A percentile compares a stretch with the other conserved stretches of the same genome.
These are phyloP conservation scores for Fusarium sp. DNA, from an alignment of 2,329 filamentous ascomycete genomes.

Conservation along the genomic window DNA sequence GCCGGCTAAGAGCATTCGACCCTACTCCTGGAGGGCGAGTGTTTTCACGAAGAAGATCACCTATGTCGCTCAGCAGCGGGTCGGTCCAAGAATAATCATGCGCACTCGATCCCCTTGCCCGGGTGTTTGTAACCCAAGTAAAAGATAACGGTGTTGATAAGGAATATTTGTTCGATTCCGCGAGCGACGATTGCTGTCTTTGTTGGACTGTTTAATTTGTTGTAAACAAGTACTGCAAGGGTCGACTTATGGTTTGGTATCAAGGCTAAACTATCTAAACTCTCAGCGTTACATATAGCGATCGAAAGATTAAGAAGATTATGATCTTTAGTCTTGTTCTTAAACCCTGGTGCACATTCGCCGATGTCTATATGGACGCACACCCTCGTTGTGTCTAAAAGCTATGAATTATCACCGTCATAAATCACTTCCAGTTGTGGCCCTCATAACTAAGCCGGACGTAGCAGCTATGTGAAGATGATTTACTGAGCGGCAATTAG, in stretches of 20 bases:
- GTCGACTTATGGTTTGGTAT: background rate
- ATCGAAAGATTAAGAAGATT: slow-evolving; percentile 1
- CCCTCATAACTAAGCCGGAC: background rate
- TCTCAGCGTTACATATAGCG: slow-evolving; percentile 21
- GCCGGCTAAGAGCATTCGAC: slow-evolving; percentile 4
- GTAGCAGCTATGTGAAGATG: too few relatives aligned
- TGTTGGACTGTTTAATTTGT: background rate
- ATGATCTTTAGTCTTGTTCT: background rate
- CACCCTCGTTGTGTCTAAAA: background rate
- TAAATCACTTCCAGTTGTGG: background rate
- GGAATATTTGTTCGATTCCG: slow-evolving; percentile 11
- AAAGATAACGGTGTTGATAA: background rate
- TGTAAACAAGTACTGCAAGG: background rate
- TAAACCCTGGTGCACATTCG: background rate
- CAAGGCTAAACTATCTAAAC: background rate
- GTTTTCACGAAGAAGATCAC: background rate
- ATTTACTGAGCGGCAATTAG: slow-evolving; percentile 61
- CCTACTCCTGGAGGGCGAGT: slow-evolving; percentile 8
- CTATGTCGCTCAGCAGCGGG: background rate
- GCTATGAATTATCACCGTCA: background rate
- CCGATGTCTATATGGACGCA: background rate
- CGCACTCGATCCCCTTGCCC: slow-evolving; percentile 1
- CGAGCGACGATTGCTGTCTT: slow-evolving; percentile 2
- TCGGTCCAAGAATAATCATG: background rate
- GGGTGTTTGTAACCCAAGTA: background rate